A percentile compares a stretch with the other conserved stretches of the same genome.
These are phyloP conservation scores for Cnidoscolus chayamansa DNA, from an alignment of 441 rosid species.

Conservation along the genomic window DNA sequence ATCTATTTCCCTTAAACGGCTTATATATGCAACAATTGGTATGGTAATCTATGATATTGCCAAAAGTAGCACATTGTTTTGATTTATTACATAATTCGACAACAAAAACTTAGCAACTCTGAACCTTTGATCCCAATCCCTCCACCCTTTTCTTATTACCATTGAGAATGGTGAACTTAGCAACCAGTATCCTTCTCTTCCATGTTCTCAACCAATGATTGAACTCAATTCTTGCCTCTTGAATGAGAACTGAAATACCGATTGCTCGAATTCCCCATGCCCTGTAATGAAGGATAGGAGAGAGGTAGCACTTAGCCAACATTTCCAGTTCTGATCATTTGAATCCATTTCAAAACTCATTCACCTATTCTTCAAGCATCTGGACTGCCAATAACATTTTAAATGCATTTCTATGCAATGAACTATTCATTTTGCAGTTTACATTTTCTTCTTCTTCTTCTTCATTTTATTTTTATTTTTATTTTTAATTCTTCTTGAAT, in stretches of 20 bases:
- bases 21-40: neutral
- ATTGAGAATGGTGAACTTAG: slow-evolving; percentile 6
- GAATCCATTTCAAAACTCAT: neutral
- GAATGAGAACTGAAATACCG: neutral
- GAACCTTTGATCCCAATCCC: neutral
- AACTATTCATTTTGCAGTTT: neutral
- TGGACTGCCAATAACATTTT: neutral
- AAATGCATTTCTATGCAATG: neutral
- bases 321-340: neutral
- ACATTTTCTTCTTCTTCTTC: neutral
- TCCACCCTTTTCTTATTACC: neutral
- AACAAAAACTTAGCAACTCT: neutral
- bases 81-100: slow-evolving; percentile 2
- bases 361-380: neutral
- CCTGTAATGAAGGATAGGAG: neutral
- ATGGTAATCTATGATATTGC: neutral
- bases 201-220: neutral
- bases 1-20: slow-evolving; percentile 9
- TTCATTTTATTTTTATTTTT: neutral
- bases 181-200: neutral
- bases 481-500: neutral
- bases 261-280: neutral
- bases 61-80: neutral
- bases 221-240: neutral
- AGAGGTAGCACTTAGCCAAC: neutral